Conservation (phyloP, 73 alveolate species). For the Paramecium sonneborni region DNA sequence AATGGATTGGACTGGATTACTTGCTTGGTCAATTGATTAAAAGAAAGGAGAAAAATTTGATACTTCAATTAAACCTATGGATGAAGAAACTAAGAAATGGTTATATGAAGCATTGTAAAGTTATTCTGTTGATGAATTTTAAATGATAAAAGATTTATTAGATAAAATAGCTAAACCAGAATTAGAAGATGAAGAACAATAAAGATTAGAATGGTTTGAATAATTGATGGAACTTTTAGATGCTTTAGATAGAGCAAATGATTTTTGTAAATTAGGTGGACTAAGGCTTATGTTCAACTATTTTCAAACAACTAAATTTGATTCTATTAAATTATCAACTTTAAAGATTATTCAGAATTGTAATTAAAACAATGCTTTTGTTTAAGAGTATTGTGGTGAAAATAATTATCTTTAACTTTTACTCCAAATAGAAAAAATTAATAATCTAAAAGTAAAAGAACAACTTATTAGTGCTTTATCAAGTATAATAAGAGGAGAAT, state of each 20-base stretch:
- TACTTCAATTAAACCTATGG: conserved; percentile 58
- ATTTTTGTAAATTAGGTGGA: conserved; percentile 55
- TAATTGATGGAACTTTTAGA: conserved; percentile 60
- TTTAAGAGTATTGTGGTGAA: conserved; percentile 41
- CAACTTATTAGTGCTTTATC: conserved; percentile 42
- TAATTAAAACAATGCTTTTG: conserved; percentile 51
- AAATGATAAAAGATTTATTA: conserved; percentile 52
- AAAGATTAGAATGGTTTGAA: conserved; percentile 43
- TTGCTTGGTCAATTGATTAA: conserved; percentile 57
- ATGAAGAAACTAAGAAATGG: conserved; percentile 67
- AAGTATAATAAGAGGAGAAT: conserved; percentile 62
- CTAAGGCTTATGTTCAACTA: conserved; percentile 28
- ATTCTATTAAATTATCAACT: background rate
- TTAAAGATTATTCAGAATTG: conserved; percentile 44
- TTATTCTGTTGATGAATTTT: conserved; percentile 37
- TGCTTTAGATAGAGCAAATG: conserved; percentile 63
- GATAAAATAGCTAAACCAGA: conserved; percentile 34
- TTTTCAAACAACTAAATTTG: background rate
- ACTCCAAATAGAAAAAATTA: background rate
- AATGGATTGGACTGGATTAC: conserved; percentile 66
- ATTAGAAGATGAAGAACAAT: conserved; percentile 49
- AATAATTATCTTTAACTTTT: conserved; percentile 25
- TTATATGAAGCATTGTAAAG: conserved; percentile 57
- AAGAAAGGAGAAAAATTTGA: conserved; percentile 43
- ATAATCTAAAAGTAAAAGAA: conserved; percentile 49